A percentile compares a stretch with the other conserved stretches of the same genome.
Evolutionary conservation across 495 filamentous ascomycete genomes (phyloP).

Genomic region (Penicillium lagena): DNA sequence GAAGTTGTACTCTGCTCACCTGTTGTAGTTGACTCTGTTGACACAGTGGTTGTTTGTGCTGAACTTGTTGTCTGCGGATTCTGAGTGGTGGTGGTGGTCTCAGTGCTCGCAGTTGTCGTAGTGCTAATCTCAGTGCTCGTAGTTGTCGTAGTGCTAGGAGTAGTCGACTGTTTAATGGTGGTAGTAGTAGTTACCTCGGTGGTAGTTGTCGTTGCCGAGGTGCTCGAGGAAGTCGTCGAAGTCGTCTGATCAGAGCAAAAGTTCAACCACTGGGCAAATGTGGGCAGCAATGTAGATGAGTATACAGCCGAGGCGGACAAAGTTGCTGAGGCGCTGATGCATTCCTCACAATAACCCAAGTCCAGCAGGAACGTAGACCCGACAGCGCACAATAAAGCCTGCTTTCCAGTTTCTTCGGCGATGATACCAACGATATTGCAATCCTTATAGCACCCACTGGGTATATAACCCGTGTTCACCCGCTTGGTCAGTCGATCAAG

Average conservation of each 20-base stretch:
- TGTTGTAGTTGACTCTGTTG: no score
- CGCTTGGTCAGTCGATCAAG: slow-evolving; percentile 2
- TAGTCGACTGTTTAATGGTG: not conserved
- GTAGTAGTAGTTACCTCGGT: not conserved
- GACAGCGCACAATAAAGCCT: slow-evolving; percentile 32
- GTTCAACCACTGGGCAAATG: slow-evolving; percentile 13
- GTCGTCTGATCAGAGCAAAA: slow-evolving; percentile 10
- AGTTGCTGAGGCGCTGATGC: slow-evolving; percentile 4
- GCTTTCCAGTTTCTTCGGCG: slow-evolving; percentile 41
- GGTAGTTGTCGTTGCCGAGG: not conserved
- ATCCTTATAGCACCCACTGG: slow-evolving; percentile 42
- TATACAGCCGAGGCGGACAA: slow-evolving; percentile 1
- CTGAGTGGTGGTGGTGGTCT: no score
- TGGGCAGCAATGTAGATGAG: slow-evolving; percentile 6
- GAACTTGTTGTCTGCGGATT: not conserved
- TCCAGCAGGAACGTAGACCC: slow-evolving; percentile 33
- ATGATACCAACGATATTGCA: slow-evolving; percentile 48
- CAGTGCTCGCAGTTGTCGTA: not conserved
- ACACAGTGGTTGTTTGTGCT: not conserved
- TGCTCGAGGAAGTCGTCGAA: slow-evolving; percentile 1
- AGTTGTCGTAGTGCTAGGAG: not conserved
- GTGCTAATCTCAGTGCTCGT: not conserved
- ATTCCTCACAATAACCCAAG: slow-evolving; percentile 28
- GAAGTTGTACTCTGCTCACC: no score
- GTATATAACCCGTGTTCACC: slow-evolving; percentile 9